A percentile compares a stretch with the other conserved stretches of the same genome.
phyloP scores from a whole-genome alignment of 495 filamentous ascomycete genomes.

The Niebla homalea region DNA sequence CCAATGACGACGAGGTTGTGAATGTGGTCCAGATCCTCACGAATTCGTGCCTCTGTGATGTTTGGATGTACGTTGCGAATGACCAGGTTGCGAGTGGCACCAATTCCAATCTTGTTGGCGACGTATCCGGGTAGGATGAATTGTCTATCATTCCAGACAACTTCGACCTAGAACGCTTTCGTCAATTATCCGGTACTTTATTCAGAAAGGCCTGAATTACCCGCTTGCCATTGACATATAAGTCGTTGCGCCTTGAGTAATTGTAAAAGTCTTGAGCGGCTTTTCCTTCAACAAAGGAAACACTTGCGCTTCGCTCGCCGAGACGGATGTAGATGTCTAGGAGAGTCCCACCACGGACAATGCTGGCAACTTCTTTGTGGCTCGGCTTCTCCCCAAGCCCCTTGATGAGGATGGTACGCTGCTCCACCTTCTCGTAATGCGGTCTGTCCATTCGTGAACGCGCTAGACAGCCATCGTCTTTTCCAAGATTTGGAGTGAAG shows the following conservation, averaged over 20 bases:
- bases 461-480: conserved; percentile 22
- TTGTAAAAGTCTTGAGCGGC: conserved; percentile 51
- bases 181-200: conserved; percentile 13
- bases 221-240: conserved; percentile 56
- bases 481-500: conserved; percentile 26
- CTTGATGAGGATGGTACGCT: conserved; percentile 49
- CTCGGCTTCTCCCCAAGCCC: conserved; percentile 52
- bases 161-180: conserved; percentile 40
- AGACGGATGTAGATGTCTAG: conserved; percentile 53
- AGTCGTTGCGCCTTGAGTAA: conserved; percentile 48
- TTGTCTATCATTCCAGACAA: conserved; percentile 61
- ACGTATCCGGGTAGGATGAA: conserved; percentile 55
- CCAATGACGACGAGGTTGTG: conserved; percentile 62
- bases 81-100: conserved; percentile 69
- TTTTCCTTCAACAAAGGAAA: conserved; percentile 57
- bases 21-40: conserved; percentile 71
- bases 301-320: conserved; percentile 47
- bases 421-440: conserved; percentile 27
- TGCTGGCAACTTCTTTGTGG: conserved; percentile 51
- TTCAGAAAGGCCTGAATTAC: conserved; percentile 31
- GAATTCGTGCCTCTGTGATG: conserved; percentile 51
- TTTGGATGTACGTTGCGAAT: conserved; percentile 42
- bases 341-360: conserved; percentile 55
- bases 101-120: conserved; percentile 48
- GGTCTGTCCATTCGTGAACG: conserved; percentile 16